These are phyloP conservation scores for Cenchrus purpureus DNA, from an alignment of 176 grass and related monocot genomes.

Conservation along the genomic window DNA sequence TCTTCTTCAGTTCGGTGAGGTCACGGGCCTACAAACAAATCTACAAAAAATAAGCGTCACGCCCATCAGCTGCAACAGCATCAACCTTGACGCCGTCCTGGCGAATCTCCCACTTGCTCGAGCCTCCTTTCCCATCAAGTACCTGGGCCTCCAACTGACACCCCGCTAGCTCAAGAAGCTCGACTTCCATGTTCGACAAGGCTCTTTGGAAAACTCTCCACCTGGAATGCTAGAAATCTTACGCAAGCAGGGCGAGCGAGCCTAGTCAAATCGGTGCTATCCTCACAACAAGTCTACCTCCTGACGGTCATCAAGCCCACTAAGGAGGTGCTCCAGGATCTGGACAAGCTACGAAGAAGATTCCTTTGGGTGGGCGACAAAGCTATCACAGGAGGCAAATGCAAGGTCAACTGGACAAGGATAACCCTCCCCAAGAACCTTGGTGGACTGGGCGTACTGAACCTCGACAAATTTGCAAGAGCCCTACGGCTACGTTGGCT, in stretches of 20 bases:
- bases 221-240: too few relatives aligned
- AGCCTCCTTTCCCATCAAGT: neutral
- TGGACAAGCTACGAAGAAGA: neutral
- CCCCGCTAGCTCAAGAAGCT: too few relatives aligned
- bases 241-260: too few relatives aligned
- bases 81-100: neutral
- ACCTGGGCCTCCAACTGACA: too few relatives aligned
- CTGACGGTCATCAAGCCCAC: too few relatives aligned
- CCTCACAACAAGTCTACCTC: too few relatives aligned
- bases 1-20: neutral
- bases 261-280: too few relatives aligned
- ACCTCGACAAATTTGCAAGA: neutral
- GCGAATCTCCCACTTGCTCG: neutral
- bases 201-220: too few relatives aligned
- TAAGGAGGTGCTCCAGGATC: too few relatives aligned
- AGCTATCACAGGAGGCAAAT: neutral
- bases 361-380: neutral
- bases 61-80: neutral
- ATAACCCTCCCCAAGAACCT: neutral
- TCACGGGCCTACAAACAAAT: neutral
- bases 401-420: neutral
- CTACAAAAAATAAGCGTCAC: neutral
- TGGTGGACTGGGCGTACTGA: neutral
- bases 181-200: too few relatives aligned
- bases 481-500: neutral